A percentile compares a stretch with the other conserved stretches of the same genome.
These are phyloP conservation scores for Gynostemma pentaphyllum DNA, from an alignment of 306 rosid genomes.

Conservation along the genomic window DNA sequence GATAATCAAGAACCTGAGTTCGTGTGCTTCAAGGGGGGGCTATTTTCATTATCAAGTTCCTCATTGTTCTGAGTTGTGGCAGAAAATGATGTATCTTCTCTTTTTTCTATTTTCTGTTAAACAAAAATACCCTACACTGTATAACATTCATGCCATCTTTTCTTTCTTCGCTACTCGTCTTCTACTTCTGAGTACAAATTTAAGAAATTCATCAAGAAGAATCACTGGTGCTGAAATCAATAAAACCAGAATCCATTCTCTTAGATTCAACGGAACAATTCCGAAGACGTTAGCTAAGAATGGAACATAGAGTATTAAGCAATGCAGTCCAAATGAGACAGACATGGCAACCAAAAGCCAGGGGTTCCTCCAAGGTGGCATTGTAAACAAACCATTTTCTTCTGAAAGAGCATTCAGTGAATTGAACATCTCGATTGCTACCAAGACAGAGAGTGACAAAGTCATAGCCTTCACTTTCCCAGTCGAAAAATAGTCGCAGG, in stretches of 20 bases:
- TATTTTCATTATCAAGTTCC: too few species aligned
- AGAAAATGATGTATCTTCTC: too few species aligned
- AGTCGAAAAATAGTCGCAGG: conserved; percentile 65
- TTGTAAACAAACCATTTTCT: conserved; percentile 70
- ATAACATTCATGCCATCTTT: background rate
- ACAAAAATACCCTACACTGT: too few species aligned
- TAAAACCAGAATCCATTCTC: conserved; percentile 35
- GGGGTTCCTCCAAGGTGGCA: conserved; percentile 98
- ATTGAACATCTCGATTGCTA: conserved; percentile 94
- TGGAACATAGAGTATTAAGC: conserved; percentile 76
- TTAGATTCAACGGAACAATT: conserved; percentile 63
- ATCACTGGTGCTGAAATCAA: conserved; percentile 25
- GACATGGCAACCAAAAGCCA: conserved; percentile 96
- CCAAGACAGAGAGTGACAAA: conserved; percentile 82
- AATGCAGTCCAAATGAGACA: conserved; percentile 76
- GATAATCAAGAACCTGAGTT: too few species aligned
- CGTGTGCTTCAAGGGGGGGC: too few species aligned
- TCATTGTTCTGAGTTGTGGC: background rate
- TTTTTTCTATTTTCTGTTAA: too few species aligned
- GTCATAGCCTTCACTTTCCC: conserved; percentile 89
- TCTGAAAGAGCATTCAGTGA: conserved; percentile 73
- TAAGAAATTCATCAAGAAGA: conserved; percentile 27
- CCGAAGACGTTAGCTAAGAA: conserved; percentile 75
- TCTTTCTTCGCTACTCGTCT: background rate
- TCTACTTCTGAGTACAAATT: conserved; percentile 39